Conservation (phyloP, 2,329 filamentous ascomycete species). For the Hymenoscyphus fraxineus region DNA sequence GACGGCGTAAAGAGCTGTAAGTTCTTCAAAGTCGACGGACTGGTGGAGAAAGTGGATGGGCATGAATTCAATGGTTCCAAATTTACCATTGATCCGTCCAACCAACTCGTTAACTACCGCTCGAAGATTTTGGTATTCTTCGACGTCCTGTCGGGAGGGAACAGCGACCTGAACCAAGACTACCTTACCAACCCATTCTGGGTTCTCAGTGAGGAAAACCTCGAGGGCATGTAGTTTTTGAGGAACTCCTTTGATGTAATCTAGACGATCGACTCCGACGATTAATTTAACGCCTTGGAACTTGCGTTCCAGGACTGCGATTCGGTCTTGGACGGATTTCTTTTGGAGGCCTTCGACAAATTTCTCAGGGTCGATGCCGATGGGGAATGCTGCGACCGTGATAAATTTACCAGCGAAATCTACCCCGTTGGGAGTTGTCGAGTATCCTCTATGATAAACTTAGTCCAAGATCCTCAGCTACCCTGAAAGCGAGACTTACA, state of each 20-base stretch:
- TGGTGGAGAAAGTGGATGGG: conserved; percentile 98
- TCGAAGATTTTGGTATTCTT: conserved; percentile 94
- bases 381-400: conserved; percentile 91
- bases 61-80: conserved; percentile 97
- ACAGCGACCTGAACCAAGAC: conserved; percentile 95
- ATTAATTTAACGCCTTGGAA: conserved; percentile 96
- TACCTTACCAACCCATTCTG: conserved; percentile 97
- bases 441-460: conserved; percentile 47
- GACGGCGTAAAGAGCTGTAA: conserved; percentile 88
- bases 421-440: conserved; percentile 88
- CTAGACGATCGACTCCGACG: conserved; percentile 91
- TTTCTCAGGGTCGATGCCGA: conserved; percentile 96
- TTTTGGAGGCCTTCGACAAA: conserved; percentile 86
- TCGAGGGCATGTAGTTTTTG: conserved; percentile 96
- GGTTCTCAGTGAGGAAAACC: conserved; percentile 93
- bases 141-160: conserved; percentile 89
- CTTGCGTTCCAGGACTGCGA: conserved; percentile 78
- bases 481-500: conserved; percentile 48
- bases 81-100: conserved; percentile 93
- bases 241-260: conserved; percentile 98
- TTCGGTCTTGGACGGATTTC: conserved; percentile 81
- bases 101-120: conserved; percentile 96
- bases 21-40: conserved; percentile 89
- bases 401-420: conserved; percentile 86
- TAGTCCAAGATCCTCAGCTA: background rate